Conservation (phyloP, 805 yeast species). For the Candida coleopterorum region DNA sequence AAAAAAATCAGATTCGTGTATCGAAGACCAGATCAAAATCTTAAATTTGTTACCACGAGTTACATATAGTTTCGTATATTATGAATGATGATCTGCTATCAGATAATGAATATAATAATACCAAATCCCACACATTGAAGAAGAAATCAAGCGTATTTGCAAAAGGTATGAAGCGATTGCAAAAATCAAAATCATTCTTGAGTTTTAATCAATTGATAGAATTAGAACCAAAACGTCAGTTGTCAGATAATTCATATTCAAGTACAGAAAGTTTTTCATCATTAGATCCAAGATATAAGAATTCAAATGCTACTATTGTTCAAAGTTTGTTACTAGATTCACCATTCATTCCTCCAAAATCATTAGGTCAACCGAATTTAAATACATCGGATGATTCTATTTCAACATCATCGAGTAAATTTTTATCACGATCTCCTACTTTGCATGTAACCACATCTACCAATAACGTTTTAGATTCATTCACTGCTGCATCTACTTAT, state of each 20-base stretch:
- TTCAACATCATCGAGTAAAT: constrained; percentile 2
- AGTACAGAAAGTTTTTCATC: constrained; percentile 10
- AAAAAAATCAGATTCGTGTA: no score
- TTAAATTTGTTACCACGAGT: no score
- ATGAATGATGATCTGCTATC: constrained; percentile 1
- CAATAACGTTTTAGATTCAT: constrained; percentile 26
- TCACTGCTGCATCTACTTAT: constrained; percentile 27
- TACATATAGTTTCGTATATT: neutral
- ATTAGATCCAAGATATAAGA: constrained; percentile 13
- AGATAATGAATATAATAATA: neutral
- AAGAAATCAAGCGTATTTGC: constrained; percentile 1
- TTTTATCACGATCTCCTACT: constrained; percentile 7
- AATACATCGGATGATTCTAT: constrained; percentile 3
- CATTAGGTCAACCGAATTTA: neutral
- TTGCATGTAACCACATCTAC: constrained; percentile 8
- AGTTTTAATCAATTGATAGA: constrained; percentile 3
- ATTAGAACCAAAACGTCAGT: neutral
- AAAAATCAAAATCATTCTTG: constrained; percentile 4
- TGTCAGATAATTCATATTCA: neutral
- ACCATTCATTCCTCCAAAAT: constrained; percentile 17
- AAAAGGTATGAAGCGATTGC: constrained; percentile 3
- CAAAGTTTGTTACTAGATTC: constrained; percentile 24
- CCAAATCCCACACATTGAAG: neutral
- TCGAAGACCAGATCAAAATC: no score
- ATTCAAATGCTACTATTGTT: constrained; percentile 17